Percentiles rank a stretch among this genome's conserved stretches.
Conservation (phyloP, 257 asterid species). For the Henckelia pumila region DNA sequence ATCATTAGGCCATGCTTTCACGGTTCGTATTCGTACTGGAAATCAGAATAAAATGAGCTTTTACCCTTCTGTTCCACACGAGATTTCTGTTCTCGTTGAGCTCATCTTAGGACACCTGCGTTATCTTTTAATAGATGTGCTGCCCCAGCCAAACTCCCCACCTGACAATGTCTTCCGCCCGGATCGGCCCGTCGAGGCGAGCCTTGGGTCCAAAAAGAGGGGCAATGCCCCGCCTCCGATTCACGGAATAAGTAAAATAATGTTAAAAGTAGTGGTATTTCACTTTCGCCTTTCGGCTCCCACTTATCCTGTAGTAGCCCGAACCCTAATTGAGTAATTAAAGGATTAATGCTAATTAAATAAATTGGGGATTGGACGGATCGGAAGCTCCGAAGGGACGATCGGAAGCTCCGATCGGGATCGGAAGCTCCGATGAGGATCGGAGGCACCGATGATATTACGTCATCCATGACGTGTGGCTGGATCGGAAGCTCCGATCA, state of each 20-base stretch:
- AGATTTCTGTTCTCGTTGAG: slow-evolving; percentile 22
- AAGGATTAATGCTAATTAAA: too few relatives aligned
- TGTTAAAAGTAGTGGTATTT: slow-evolving; percentile 89
- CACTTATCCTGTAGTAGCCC: slow-evolving; percentile 62
- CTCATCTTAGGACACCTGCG: slow-evolving; percentile 40
- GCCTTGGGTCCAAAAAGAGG: slow-evolving; percentile 70
- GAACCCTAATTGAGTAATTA: too few relatives aligned
- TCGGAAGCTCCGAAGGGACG: too few relatives aligned
- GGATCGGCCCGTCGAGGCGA: slow-evolving; percentile 31
- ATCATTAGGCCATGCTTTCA: too few relatives aligned
- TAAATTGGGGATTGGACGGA: too few relatives aligned
- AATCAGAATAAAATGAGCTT: too few relatives aligned
- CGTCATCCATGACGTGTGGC: too few relatives aligned
- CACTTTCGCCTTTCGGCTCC: slow-evolving; percentile 73
- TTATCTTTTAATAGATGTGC: slow-evolving; percentile 54
- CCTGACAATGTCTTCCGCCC: slow-evolving; percentile 62
- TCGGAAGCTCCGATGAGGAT: too few relatives aligned
- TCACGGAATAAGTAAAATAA: slow-evolving; percentile 85
- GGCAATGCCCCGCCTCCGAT: slow-evolving; percentile 67
- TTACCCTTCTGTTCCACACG: too few relatives aligned
- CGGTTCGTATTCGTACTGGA: not conserved
- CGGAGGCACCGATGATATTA: too few relatives aligned
- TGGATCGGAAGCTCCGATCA: too few relatives aligned
- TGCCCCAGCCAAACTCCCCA: slow-evolving; percentile 64
- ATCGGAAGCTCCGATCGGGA: too few relatives aligned